A percentile compares a stretch with the other conserved stretches of the same genome.
phyloP scores from a whole-genome alignment of 2,329 filamentous ascomycete genomes.

The Diaporthe aspalathi region DNA sequence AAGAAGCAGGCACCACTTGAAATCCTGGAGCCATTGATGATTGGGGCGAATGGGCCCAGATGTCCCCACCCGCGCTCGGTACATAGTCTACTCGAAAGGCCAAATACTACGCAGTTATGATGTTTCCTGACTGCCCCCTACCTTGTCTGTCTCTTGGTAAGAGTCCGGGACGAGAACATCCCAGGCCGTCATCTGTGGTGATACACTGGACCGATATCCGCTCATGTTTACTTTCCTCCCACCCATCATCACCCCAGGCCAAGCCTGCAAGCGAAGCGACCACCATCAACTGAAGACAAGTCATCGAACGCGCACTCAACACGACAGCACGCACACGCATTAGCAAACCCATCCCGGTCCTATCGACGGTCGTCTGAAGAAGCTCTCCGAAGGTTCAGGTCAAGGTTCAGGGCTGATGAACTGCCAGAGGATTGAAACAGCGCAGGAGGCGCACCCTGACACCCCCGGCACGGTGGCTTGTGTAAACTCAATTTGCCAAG shows the following conservation, averaged over 20 bases:
- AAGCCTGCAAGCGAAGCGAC: background rate
- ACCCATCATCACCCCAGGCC: background rate
- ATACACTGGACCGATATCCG: background rate
- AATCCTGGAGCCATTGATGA: conserved; percentile 8
- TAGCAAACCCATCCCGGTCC: background rate
- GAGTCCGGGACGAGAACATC: background rate
- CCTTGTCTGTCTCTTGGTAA: background rate
- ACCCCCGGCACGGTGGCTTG: background rate
- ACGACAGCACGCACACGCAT: background rate
- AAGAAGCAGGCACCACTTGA: background rate
- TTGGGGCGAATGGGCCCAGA: conserved; percentile 5
- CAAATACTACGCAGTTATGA: background rate
- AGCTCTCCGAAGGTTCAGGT: conserved; percentile 14
- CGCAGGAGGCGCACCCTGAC: background rate
- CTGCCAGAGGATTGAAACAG: background rate
- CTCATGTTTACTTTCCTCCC: background rate
- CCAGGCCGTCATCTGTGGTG: background rate
- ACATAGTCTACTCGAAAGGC: too few species aligned
- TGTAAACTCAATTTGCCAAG: conserved; percentile 22
- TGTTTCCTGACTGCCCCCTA: background rate
- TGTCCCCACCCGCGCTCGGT: too few species aligned
- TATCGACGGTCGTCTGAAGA: conserved; percentile 12
- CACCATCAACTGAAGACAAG: background rate
- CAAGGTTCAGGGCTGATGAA: conserved; percentile 22
- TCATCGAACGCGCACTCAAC: background rate